Conservation (phyloP, 345 rosid genomes). For the Pseudoturritis turrita region DNA sequence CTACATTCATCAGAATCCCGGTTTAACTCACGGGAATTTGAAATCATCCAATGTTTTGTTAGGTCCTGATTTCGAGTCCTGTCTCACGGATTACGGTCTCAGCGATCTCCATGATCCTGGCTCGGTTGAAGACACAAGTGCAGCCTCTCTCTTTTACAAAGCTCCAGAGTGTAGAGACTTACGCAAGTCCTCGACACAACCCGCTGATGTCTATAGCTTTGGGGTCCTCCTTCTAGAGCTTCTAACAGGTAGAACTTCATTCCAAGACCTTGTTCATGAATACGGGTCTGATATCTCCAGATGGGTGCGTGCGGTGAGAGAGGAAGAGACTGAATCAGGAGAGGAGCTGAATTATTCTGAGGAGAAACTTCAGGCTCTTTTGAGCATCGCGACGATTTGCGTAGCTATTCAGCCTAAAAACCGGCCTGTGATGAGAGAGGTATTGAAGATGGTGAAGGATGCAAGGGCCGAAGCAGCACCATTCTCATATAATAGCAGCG, state of each 20-base stretch:
- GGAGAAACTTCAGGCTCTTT: constrained; percentile 86
- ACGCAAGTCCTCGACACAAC: constrained; percentile 64
- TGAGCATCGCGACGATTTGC: constrained; percentile 76
- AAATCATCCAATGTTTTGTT: constrained; percentile 84
- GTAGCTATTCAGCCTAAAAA: constrained; percentile 53
- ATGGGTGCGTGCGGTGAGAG: constrained; percentile 88
- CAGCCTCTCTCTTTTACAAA: constrained; percentile 71
- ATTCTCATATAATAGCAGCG: constrained; percentile 80
- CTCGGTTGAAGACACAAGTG: constrained; percentile 62
- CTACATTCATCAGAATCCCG: constrained; percentile 84
- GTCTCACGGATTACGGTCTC: constrained; percentile 87
- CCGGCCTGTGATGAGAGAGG: constrained; percentile 81
- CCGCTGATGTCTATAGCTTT: constrained; percentile 87
- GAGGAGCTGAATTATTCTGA: constrained; percentile 83
- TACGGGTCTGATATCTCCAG: constrained; percentile 84
- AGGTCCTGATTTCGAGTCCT: constrained; percentile 93
- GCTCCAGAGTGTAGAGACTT: constrained; percentile 80
- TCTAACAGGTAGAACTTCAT: constrained; percentile 86
- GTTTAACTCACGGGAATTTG: constrained; percentile 79
- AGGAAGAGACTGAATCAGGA: constrained; percentile 88
- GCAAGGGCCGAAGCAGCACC: constrained; percentile 73
- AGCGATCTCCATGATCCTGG: constrained; percentile 63
- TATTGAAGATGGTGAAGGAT: constrained; percentile 82
- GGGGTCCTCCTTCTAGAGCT: constrained; percentile 91
- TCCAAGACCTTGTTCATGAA: constrained; percentile 86